These are phyloP conservation scores for Nannochloris sp. DNA, from an alignment of 139 green algal species.

Conservation along the genomic window DNA sequence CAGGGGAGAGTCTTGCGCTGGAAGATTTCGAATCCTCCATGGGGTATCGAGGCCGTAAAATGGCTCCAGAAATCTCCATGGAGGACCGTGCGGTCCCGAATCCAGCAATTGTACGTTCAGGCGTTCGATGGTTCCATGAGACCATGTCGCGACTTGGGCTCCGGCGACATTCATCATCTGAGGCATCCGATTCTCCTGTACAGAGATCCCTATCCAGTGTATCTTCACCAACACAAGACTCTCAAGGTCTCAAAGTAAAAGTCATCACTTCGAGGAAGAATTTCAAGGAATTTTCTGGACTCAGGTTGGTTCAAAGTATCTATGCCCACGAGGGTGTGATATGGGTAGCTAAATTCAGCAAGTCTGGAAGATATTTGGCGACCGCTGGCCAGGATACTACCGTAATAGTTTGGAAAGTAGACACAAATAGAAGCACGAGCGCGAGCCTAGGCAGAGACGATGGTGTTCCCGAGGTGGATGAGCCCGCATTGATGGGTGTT, in stretches of 20 bases:
- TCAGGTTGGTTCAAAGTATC: constrained; percentile 50
- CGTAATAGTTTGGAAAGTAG: constrained; percentile 64
- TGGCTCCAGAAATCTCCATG: not conserved
- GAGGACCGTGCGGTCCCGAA: not conserved
- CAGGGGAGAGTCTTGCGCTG: constrained; percentile 18
- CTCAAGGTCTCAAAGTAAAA: constrained; percentile 33
- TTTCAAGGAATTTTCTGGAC: constrained; percentile 55
- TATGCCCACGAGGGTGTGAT: constrained; percentile 49
- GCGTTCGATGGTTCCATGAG: not conserved
- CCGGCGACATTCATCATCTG: not conserved
- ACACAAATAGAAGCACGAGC: not conserved
- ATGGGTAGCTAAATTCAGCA: constrained; percentile 67
- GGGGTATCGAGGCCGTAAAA: constrained; percentile 11
- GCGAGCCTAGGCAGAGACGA: not conserved
- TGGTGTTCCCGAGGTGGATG: not conserved
- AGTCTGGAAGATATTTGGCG: constrained; percentile 65
- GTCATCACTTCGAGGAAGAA: constrained; percentile 50
- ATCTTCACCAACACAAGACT: not conserved
- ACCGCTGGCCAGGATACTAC: constrained; percentile 76
- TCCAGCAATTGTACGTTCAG: not conserved
- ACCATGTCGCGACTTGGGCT: not conserved
- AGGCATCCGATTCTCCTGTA: not conserved
- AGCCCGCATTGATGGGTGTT: not conserved
- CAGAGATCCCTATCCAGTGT: not conserved
- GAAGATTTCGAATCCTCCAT: constrained; percentile 36